Percentiles rank a stretch among this genome's conserved stretches.
Evolutionary conservation across 805 yeast species (phyloP).

Genomic region (Starmerella floris): DNA sequence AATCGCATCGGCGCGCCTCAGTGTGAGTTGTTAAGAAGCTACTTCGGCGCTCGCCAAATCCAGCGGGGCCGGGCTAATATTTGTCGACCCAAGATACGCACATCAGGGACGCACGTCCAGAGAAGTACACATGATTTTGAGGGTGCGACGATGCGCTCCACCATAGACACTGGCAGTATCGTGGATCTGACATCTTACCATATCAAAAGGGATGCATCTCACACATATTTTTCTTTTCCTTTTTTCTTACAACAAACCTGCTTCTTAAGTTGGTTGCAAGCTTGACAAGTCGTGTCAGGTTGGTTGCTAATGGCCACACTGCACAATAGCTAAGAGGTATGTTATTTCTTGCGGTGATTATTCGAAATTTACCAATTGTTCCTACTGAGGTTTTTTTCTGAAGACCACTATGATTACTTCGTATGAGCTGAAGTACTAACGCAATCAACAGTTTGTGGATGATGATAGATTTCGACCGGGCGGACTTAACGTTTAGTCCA

Average conservation of each 20-base stretch:
- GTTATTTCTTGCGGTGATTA: slow-evolving; percentile 24
- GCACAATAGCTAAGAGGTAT: slow-evolving; percentile 14
- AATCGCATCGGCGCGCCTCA: too few species aligned
- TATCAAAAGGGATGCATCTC: not conserved
- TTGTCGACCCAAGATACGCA: too few species aligned
- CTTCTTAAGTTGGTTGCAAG: not conserved
- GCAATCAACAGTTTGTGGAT: slow-evolving; percentile 18
- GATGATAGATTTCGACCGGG: slow-evolving; percentile 31
- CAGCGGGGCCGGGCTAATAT: too few species aligned
- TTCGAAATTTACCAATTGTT: slow-evolving; percentile 25
- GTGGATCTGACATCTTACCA: not conserved
- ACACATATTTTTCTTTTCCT: not conserved
- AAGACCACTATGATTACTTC: slow-evolving; percentile 15
- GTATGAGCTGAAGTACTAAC: slow-evolving; percentile 24
- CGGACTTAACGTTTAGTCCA: slow-evolving; percentile 25
- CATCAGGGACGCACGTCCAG: too few species aligned
- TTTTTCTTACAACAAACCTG: too few species aligned
- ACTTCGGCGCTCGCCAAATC: too few species aligned
- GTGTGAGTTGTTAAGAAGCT: too few species aligned
- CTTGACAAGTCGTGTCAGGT: slow-evolving; percentile 2
- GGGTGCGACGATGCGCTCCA: not conserved
- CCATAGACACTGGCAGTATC: too few species aligned
- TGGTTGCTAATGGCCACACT: not conserved
- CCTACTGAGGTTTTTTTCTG: slow-evolving; percentile 25
- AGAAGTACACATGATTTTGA: not conserved